Evolutionary conservation across 345 rosid species (phyloP), one percentile per base, ranked within the genome.

Genomic region (Brassica juncea): DNA sequence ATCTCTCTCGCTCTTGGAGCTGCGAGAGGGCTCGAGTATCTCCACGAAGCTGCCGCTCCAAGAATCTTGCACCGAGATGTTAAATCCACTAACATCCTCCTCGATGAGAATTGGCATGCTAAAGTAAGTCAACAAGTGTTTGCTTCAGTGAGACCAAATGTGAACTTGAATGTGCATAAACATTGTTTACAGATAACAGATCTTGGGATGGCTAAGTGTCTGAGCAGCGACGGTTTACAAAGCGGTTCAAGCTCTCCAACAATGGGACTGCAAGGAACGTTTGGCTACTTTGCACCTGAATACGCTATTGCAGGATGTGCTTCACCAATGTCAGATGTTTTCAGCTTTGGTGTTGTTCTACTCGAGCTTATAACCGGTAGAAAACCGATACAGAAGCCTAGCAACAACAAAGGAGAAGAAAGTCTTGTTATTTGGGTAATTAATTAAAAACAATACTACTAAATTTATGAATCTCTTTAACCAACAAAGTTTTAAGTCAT

Each of bases 231-330:
- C 76, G 97, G 90, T 55, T 74, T 84, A 59, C 85, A 96, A 31
- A 95, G 99, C 67, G 84, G 88, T 83, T 88, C 96, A 61, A 95
- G 80, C 85, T 95, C 99, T 83, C 99, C 99, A 1, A 91, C 91
- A 65, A 73, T 7, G 19, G 87, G 98, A 81, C 87, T 95, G 84
- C 98, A 93, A 79, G 99, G 99, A 23, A 93, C 98, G 37, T 95
- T 95, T 81, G 97, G 99, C 66, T 94, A 94, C 84, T 94, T 94
- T 86, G 98, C 97, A 7, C 98, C 98, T n/a, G 97, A 94, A 82
- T 95, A 90, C 55, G 99, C 97, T 14, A 93, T 93, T 71, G 83
- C 91, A 60, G 98, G 99, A 84, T 87, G 97, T 77, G 96, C 99
- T 67, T 95, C 98, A 16, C 87, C 83, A 3, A 95, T 93, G 91